Evolutionary conservation across 1,284 basidiomycete species (phyloP).

Genomic region (Leccinum subrobustum): DNA sequence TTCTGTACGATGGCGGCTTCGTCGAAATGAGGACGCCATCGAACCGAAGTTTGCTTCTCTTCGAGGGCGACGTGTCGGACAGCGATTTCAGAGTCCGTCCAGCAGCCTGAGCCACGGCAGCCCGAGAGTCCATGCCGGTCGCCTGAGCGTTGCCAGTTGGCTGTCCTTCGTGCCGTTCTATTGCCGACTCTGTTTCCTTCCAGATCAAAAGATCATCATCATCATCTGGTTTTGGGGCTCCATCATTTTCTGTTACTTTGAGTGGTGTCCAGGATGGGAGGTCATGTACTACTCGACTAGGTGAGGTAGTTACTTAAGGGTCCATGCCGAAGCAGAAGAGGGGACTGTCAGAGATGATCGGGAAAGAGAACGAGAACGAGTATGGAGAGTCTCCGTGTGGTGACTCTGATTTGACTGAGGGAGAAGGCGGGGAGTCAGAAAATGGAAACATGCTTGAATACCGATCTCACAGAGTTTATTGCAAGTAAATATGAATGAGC

Average conservation of each 20-base stretch:
- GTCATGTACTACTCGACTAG: conserved; percentile 11
- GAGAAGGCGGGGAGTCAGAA: conserved; percentile 1
- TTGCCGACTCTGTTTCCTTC: not conserved
- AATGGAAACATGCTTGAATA: not conserved
- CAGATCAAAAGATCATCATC: conserved; percentile 7
- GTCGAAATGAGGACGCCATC: conserved; percentile 22
- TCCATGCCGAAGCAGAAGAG: conserved; percentile 33
- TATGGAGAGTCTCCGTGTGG: conserved; percentile 25
- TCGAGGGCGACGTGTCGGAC: not conserved
- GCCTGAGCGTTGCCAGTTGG: not conserved
- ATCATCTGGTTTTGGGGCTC: conserved; percentile 8
- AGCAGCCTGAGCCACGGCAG: not conserved
- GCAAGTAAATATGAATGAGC: too few species aligned
- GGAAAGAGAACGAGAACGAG: conserved; percentile 26
- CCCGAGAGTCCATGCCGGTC: not conserved
- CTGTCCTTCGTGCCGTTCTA: not conserved
- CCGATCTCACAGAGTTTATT: too few species aligned
- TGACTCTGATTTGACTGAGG: conserved; percentile 33
- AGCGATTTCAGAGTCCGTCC: not conserved
- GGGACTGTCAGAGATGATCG: not conserved
- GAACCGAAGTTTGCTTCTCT: conserved; percentile 20
- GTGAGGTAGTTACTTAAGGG: not conserved
- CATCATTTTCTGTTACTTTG: not conserved
- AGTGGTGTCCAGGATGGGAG: conserved; percentile 32
- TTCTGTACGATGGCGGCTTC: conserved; percentile 5